Conservation (phyloP, 176 grass and related monocot genomes). For the bread wheat (Triticum aestivum) region DNA sequence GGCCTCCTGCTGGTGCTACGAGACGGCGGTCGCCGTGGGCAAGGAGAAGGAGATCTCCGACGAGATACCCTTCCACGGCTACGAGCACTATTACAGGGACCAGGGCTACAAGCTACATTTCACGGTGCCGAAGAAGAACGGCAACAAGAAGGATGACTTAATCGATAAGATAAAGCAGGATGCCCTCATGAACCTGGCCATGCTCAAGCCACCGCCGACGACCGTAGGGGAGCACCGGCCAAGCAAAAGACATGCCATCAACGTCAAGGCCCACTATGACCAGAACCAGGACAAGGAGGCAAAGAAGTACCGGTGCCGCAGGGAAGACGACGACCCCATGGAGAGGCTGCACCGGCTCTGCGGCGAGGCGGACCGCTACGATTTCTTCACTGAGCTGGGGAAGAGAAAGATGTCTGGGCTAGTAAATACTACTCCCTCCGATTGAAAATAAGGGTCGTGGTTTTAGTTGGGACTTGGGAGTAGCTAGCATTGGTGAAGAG, state of each 20-base stretch:
- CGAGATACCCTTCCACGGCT: constrained; percentile 21
- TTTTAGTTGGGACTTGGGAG: too few species aligned
- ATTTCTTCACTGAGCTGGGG: neutral
- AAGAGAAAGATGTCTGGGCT: neutral
- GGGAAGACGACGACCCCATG: constrained; percentile 15
- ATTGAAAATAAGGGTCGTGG: too few species aligned
- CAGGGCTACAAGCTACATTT: constrained; percentile 33
- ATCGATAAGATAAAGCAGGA: neutral
- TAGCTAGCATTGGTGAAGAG: too few species aligned
- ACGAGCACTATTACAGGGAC: neutral
- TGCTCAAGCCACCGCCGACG: constrained; percentile 20
- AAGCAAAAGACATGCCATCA: neutral
- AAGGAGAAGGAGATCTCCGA: constrained; percentile 41
- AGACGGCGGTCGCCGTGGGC: constrained; percentile 34
- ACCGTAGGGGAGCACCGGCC: neutral
- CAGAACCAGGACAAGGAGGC: neutral
- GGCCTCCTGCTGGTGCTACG: constrained; percentile 82
- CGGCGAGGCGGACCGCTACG: neutral
- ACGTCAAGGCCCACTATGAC: neutral
- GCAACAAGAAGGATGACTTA: neutral
- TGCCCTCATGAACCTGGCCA: constrained; percentile 26
- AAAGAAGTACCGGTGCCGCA: neutral
- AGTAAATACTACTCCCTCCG: too few species aligned
- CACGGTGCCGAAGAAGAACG: constrained; percentile 1
- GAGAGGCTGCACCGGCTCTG: constrained; percentile 21